These are phyloP conservation scores for Primulina tabacum DNA, from an alignment of 257 asterid genomes.

Conservation along the genomic window DNA sequence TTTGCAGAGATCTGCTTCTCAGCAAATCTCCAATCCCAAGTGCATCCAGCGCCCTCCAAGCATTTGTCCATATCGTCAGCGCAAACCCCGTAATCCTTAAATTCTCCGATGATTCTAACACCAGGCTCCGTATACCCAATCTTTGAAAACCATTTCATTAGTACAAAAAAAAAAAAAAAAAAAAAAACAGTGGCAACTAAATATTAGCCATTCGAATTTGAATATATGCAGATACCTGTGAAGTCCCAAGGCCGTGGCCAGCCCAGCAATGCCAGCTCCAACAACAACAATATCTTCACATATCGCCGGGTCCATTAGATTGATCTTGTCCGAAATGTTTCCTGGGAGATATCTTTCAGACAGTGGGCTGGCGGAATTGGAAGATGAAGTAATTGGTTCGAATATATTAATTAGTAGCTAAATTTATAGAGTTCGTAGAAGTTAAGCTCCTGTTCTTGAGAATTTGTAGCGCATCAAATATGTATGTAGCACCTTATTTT, in stretches of 20 bases:
- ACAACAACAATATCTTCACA: constrained; percentile 43
- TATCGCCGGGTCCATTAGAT: constrained; percentile 14
- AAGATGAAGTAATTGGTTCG: not conserved
- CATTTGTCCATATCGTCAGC: constrained; percentile 61
- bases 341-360: not conserved
- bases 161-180: not conserved
- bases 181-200: no score
- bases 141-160: constrained; percentile 28
- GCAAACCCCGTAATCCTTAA: constrained; percentile 75
- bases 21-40: constrained; percentile 58
- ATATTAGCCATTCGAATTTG: not conserved
- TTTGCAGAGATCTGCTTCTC: constrained; percentile 38
- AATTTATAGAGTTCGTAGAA: not conserved
- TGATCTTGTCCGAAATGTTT: not conserved
- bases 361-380: not conserved
- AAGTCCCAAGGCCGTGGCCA: constrained; percentile 60
- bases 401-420: not conserved
- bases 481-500: no score
- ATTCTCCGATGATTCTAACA: constrained; percentile 70
- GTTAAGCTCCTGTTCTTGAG: no score
- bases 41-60: constrained; percentile 82
- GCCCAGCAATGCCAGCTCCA: constrained; percentile 72
- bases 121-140: constrained; percentile 60
- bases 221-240: constrained; percentile 41
- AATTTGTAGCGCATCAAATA: no score